Percentiles rank a stretch among this genome's conserved stretches.
phyloP scores from a whole-genome alignment of 768 basidiomycete genomes.

The Naganishia friedmannii region DNA sequence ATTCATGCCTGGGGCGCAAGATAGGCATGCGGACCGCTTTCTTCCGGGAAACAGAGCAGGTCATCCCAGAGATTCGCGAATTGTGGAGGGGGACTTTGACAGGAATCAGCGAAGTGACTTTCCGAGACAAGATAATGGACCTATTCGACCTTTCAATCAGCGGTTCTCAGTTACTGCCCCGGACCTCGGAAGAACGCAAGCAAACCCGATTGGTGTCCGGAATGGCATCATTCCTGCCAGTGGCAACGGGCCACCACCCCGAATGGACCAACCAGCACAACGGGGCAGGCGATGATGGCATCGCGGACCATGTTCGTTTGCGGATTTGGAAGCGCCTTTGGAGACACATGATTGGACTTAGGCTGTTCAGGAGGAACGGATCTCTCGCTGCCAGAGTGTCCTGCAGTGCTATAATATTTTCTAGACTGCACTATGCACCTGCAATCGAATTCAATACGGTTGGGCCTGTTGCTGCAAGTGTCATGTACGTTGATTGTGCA shows the following conservation, averaged over 20 bases:
- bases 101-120: not conserved
- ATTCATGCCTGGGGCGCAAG: not conserved
- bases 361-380: not conserved
- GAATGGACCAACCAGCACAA: not conserved
- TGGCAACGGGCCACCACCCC: not conserved
- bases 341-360: not conserved
- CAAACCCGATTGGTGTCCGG: not conserved
- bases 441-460: too few species aligned
- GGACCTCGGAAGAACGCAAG: not conserved
- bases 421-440: too few species aligned
- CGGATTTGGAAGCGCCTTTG: not conserved
- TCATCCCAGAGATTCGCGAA: not conserved
- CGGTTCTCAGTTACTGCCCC: not conserved
- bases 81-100: not conserved
- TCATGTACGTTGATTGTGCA: not conserved
- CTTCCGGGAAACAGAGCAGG: not conserved
- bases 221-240: not conserved
- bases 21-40: not conserved
- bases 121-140: not conserved
- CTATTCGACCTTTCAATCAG: not conserved
- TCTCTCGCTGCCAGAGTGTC: not conserved
- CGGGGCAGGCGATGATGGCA: not conserved
- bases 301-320: not conserved
- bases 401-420: not conserved
- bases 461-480: too few species aligned